Base-by-base conservation (phyloP, 1,284 basidiomycete genomes). In the Puccinia triticina region DNA sequence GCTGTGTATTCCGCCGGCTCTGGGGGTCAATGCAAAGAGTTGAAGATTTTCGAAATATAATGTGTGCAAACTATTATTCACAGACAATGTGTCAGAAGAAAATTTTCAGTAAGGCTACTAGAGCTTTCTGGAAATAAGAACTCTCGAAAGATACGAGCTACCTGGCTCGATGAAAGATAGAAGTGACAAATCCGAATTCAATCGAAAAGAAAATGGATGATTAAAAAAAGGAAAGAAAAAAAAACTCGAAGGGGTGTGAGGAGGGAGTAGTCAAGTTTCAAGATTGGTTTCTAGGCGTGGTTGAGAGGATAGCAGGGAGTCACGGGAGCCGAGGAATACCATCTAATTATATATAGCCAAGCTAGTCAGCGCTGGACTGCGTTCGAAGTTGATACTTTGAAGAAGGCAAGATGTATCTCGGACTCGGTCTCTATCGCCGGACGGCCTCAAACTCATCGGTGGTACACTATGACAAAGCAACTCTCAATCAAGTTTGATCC, bases 261-360 rank as follows among this genome's bases (percentile, higher is more conserved):
- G 66, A 14, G 40, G 34, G 37, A 46, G 29, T 10, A 69, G 37
- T 12, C 37, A 46, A 34, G 66, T 12, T 43, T n/a, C 18, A 21
- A 69, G 46, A 69, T 61, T 34, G 59, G 59, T 61, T 32, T 61
- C 59, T 32, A 34, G 59, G 59, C 34, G 59, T 61, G 29, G 29
- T 61, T 26, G 32, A 12, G 40, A 61, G 59, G 59, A 61, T 32
- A 18, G 16, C 16, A 34, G 5, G 29, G 8, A 32, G 59, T 61
- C 59, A 32, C 32, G 59, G 34, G 29, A 18, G 59, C 59, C 59
- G 59, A 61, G 32, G 59, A 61, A 29, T 50, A 50, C 10, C 5
- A 50, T 21, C 18, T 16, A 34, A 18, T 61, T 61, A 32, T 61
- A 34, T 12, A 8, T 8, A 18, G 59, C 1, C 59, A 57, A 21